Percentiles rank a stretch among this genome's conserved stretches.
These are phyloP conservation scores for Strobilomyces echinocephalus DNA, from an alignment of 768 basidiomycete species.

Conservation along the genomic window DNA sequence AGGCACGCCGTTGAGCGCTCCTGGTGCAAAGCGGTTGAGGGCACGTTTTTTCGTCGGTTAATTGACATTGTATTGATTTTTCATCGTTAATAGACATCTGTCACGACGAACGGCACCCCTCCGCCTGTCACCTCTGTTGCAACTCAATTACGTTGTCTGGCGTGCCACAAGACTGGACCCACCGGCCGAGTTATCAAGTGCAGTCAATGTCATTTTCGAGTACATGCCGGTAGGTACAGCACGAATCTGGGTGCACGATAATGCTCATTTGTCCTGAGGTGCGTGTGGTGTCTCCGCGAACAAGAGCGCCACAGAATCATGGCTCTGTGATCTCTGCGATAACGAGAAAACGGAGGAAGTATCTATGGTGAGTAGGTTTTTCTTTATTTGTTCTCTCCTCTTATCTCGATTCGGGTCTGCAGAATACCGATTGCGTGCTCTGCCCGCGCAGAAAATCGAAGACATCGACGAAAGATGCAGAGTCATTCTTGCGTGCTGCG, in stretches of 20 bases:
- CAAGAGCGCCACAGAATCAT: conserved; percentile 59
- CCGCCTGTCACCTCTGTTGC: conserved; percentile 51
- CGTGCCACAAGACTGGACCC: conserved; percentile 72
- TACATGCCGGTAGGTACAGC: conserved; percentile 61
- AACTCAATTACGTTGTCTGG: conserved; percentile 67
- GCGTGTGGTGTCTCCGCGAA: conserved; percentile 67
- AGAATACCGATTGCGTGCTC: conserved; percentile 83
- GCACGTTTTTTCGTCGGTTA: conserved; percentile 27
- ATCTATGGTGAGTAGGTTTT: conserved; percentile 55
- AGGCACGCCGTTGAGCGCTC: conserved; percentile 52
- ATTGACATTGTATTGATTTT: neutral
- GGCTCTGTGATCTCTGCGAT: conserved; percentile 85
- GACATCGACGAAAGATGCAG: conserved; percentile 44
- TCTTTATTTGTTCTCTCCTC: neutral
- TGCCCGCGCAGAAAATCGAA: conserved; percentile 54
- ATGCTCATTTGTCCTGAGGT: conserved; percentile 34
- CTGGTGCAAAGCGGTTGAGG: conserved; percentile 61
- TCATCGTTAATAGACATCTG: conserved; percentile 22
- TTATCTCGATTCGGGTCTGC: conserved; percentile 4
- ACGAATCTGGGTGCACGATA: neutral
- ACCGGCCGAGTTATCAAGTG: conserved; percentile 78
- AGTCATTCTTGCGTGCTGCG: conserved; percentile 67
- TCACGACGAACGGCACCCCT: conserved; percentile 51
- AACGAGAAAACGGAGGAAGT: conserved; percentile 80
- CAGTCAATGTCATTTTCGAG: conserved; percentile 69